phyloP scores from a whole-genome alignment of 345 rosid genomes.

The Cardiospermum halicacabum region DNA sequence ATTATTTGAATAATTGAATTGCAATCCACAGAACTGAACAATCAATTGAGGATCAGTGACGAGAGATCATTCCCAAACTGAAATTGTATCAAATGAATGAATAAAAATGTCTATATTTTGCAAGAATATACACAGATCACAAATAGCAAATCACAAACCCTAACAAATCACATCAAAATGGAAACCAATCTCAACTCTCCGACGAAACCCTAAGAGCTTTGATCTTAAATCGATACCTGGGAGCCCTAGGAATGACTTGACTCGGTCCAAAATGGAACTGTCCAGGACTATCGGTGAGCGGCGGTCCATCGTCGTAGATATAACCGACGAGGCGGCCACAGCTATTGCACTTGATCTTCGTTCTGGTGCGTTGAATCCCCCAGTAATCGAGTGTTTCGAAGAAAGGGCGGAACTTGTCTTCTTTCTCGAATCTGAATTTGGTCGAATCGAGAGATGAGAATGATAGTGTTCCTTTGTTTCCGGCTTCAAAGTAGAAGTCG shows the following conservation, averaged over 20 bases:
- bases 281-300: conserved; percentile 52
- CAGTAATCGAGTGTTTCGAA: conserved; percentile 84
- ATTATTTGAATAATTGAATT: too few relatives aligned
- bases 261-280: conserved; percentile 83
- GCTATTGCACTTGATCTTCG: conserved; percentile 60
- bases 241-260: conserved; percentile 72
- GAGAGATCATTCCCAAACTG: too few relatives aligned
- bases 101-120: too few relatives aligned
- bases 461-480: conserved; percentile 74
- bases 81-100: too few relatives aligned
- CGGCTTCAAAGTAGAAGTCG: conserved; percentile 88
- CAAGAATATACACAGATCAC: background rate
- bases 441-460: conserved; percentile 65
- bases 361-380: conserved; percentile 76
- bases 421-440: conserved; percentile 67
- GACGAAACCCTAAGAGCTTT: conserved; percentile 56
- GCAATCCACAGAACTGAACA: too few relatives aligned
- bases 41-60: too few relatives aligned
- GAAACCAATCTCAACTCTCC: conserved; percentile 33
- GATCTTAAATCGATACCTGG: conserved; percentile 72
- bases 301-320: conserved; percentile 88
- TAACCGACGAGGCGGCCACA: conserved; percentile 58
- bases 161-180: background rate
- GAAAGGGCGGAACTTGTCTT: conserved; percentile 78
- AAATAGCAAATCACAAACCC: background rate